phyloP scores from a whole-genome alignment of 148 eudicot species.

The Silene latifolia region DNA sequence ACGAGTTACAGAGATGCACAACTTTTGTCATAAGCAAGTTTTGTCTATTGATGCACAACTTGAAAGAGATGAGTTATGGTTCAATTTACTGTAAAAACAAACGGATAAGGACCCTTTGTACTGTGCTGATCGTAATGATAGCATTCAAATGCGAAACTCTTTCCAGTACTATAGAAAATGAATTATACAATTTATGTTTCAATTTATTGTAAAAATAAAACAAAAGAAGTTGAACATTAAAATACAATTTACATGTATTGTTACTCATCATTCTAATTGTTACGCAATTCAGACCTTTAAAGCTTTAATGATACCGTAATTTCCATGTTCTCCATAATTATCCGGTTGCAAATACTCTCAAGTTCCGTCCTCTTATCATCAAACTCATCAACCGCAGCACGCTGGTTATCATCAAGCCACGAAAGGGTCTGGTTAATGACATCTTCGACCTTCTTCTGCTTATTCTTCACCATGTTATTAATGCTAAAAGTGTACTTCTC shows the following conservation, averaged over 20 bases:
- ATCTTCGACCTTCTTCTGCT: background rate
- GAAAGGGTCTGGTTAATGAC: background rate
- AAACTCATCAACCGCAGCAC: background rate
- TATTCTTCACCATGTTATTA: background rate
- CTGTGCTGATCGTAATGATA: no score
- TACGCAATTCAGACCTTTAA: no score
- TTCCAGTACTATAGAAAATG: background rate
- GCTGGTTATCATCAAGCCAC: background rate
- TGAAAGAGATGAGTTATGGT: no score
- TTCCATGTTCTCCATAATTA: conserved; percentile 18
- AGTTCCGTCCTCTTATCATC: conserved; percentile 23
- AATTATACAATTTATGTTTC: background rate
- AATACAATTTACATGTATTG: background rate
- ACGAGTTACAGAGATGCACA: no score
- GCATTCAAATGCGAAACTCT: background rate
- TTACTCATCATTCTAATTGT: no score
- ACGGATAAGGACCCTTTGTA: no score
- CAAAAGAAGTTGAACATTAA: no score
- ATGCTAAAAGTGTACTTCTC: background rate
- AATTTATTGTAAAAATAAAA: no score
- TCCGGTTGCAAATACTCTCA: conserved; percentile 26
- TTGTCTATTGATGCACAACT: no score
- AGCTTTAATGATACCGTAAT: no score
- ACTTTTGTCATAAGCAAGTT: no score
- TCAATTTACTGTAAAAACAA: no score